Base-by-base conservation (phyloP, 2,329 filamentous ascomycete species). In the Alternaria gaisen region DNA sequence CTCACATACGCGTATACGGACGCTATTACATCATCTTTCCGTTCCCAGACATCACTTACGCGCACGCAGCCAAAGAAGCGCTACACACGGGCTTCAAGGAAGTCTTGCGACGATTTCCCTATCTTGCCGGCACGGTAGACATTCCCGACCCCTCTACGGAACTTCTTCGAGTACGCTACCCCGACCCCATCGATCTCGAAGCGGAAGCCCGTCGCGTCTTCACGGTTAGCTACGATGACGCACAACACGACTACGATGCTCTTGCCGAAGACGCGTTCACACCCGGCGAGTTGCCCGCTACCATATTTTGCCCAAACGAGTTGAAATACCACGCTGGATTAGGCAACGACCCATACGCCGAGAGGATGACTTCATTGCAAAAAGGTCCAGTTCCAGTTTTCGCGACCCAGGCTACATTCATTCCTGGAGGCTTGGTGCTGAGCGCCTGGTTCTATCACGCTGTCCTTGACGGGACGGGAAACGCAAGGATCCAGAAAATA, bases 401-500 rank as follows among this genome's bases (percentile, higher is more conserved):
- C 12, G 66, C 67, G 9, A 52, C 66, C 2, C 68, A 73, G 47
- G 68, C 68, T 9, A 69, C 62, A 10, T 75, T 73, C 47, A 67
- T 75, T 16, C 64, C 63, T 1, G 70, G 69, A n/a, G 73, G 73
- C 1, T 58, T 75, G 9, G 59, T 75, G 9, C 46, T 76, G 20
- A 75, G 72, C 42, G 53, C 69, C 2, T 75, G 72, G 60, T 57
- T 62, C 9, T 64, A 74, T 56, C 73, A 77, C 56, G 63, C 56
- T 26, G 61, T 69, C 16, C 36, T 63, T 10, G 72, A 74, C 47
- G 68, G 67, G 5, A 60, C 44, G 3, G 69, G 67, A 0, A 61
- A 69, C 11, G 55, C 60, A 8, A 60, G 50, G 16, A 54, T 72
- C 0, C 68, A 65, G 26, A 40, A 63, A 22, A 22, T 57, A 1